Evolutionary conservation across 345 rosid genomes (phyloP).

Genomic region (Cochlearia excelsa): DNA sequence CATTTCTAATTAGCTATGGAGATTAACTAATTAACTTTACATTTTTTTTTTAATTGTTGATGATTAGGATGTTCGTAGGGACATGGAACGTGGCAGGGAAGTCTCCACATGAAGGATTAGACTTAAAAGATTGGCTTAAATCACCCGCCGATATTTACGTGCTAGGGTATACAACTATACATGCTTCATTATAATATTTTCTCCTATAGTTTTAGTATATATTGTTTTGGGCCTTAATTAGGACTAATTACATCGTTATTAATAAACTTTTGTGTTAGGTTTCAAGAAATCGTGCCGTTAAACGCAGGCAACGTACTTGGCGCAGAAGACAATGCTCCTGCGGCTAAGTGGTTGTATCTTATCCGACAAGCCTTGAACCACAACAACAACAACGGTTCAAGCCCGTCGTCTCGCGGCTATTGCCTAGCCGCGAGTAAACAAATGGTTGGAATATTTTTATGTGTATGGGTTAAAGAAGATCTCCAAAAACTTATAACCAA

Average conservation of each 20-base stretch:
- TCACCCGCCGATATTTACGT: constrained; percentile 67
- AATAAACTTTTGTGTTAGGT: constrained; percentile 38
- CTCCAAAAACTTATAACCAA: constrained; percentile 51
- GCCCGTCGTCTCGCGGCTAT: constrained; percentile 51
- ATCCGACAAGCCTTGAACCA: constrained; percentile 61
- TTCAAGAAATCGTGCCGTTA: constrained; percentile 85
- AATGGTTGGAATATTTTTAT: constrained; percentile 89
- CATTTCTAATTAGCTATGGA: no score
- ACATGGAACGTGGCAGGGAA: constrained; percentile 95
- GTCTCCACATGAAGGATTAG: constrained; percentile 62
- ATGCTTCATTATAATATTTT: no score
- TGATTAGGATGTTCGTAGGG: constrained; percentile 76
- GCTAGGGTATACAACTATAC: constrained; percentile 52
- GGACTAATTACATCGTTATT: no score
- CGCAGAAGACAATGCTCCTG: constrained; percentile 72
- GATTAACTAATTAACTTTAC: no score
- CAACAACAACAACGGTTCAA: constrained; percentile 20
- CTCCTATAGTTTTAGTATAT: no score
- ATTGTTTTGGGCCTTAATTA: no score
- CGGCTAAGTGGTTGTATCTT: constrained; percentile 69
- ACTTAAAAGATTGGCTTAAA: constrained; percentile 63
- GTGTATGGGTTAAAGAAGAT: constrained; percentile 77
- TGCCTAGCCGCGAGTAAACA: constrained; percentile 85
- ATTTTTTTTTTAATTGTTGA: not conserved
- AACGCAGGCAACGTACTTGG: constrained; percentile 84